These are phyloP conservation scores for Endotrypanum monterogeii DNA, from an alignment of 208 protist genomes.

Conservation along the genomic window DNA sequence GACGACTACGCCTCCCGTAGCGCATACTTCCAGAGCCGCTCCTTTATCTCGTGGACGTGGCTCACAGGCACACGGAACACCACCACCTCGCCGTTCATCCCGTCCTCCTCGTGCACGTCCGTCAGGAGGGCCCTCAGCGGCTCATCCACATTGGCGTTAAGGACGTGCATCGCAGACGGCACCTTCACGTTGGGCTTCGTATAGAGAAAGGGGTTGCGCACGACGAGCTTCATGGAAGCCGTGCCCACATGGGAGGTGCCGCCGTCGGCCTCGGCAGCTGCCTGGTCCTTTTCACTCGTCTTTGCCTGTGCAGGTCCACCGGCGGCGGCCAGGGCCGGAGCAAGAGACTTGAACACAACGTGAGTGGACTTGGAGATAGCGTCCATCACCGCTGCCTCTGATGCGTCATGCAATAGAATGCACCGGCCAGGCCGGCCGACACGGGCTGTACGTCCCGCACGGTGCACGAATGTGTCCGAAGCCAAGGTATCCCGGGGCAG, in stretches of 20 bases:
- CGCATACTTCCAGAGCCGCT: constrained; percentile 84
- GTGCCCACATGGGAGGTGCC: not conserved
- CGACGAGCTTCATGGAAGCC: constrained; percentile 50
- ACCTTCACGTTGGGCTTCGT: constrained; percentile 50
- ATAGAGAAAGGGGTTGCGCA: constrained; percentile 75
- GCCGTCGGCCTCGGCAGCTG: not conserved
- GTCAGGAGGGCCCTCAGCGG: constrained; percentile 14
- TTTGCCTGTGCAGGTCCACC: not conserved
- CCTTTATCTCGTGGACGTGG: constrained; percentile 60
- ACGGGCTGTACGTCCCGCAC: constrained; percentile 95
- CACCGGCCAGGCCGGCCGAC: constrained; percentile 84
- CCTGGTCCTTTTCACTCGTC: constrained; percentile 13
- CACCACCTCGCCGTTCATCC: constrained; percentile 55
- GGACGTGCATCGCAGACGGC: constrained; percentile 62
- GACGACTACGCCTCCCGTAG: constrained; percentile 52
- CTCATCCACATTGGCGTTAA: constrained; percentile 50
- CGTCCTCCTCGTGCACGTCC: constrained; percentile 35
- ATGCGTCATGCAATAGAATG: constrained; percentile 82
- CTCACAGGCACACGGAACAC: constrained; percentile 50
- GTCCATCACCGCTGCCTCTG: constrained; percentile 47
- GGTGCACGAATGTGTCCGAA: constrained; percentile 96
- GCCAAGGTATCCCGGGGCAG: constrained; percentile 78
- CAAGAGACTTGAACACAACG: constrained; percentile 52
- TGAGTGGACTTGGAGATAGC: constrained; percentile 71
- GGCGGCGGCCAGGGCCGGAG: constrained; percentile 21